A percentile compares a stretch with the other conserved stretches of the same genome.
phyloP scores from a whole-genome alignment of 345 rosid genomes.

The Erucastrum elatum region DNA sequence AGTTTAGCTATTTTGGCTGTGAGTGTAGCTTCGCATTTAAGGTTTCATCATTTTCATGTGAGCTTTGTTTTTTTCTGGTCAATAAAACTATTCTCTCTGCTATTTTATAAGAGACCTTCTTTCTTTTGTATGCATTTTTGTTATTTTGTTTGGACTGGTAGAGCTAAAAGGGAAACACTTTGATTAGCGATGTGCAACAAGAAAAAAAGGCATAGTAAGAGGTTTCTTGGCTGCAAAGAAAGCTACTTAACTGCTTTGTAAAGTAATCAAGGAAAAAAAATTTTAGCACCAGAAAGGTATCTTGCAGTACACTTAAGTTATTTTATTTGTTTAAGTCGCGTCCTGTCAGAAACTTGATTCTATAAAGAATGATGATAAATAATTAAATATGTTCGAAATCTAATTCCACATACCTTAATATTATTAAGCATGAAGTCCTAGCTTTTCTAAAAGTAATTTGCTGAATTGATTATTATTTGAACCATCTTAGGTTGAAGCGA shows the following conservation, averaged over 20 bases:
- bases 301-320: background rate
- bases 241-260: background rate
- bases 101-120: background rate
- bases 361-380: background rate
- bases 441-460: background rate
- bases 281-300: background rate
- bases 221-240: background rate
- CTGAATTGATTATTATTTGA: background rate
- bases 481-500: background rate
- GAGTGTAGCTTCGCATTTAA: background rate
- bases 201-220: background rate
- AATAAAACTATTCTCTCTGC: background rate
- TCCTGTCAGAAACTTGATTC: background rate
- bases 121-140: background rate
- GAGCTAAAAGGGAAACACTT: background rate
- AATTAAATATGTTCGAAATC: background rate
- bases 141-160: background rate
- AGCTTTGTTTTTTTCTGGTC: background rate
- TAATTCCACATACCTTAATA: background rate
- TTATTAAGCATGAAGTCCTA: background rate
- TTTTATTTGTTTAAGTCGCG: background rate
- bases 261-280: background rate
- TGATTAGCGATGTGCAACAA: background rate
- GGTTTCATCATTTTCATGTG: background rate
- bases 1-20: background rate